Evolutionary conservation across 2,329 filamentous ascomycete species (phyloP).

Genomic region (Ophiostoma angusticollis): DNA sequence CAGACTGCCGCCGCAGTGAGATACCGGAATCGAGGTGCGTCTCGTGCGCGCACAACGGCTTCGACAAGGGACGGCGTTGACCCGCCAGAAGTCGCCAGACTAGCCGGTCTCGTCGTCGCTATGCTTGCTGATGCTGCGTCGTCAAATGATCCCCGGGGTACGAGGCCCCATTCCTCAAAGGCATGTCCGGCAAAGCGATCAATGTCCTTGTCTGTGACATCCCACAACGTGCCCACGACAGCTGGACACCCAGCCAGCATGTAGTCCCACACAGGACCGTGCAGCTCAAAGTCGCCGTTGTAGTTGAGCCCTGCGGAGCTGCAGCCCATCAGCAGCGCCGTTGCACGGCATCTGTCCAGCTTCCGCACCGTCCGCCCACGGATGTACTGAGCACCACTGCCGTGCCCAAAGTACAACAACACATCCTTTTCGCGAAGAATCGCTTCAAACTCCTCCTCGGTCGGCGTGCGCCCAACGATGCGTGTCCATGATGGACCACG

Average conservation of each 20-base stretch:
- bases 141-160: constrained; percentile 34
- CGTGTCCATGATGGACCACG: constrained; percentile 54
- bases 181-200: constrained; percentile 74
- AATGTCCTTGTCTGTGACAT: constrained; percentile 95
- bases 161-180: constrained; percentile 78
- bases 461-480: constrained; percentile 56
- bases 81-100: not conserved
- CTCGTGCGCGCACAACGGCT: constrained; percentile 62
- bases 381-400: constrained; percentile 88
- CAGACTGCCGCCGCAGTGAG: constrained; percentile 88
- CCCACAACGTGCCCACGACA: constrained; percentile 88
- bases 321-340: constrained; percentile 87
- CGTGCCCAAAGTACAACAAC: constrained; percentile 91
- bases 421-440: constrained; percentile 56
- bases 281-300: constrained; percentile 79
- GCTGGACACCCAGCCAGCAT: constrained; percentile 78
- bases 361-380: constrained; percentile 70
- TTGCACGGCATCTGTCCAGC: constrained; percentile 57
- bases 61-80: constrained; percentile 52
- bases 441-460: constrained; percentile 62
- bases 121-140: constrained; percentile 12
- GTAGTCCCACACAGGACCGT: constrained; percentile 83
- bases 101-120: too few relatives aligned
- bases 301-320: constrained; percentile 71
- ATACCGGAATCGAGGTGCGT: constrained; percentile 77